Percentiles rank a stretch among this genome's conserved stretches.
Conservation (phyloP, 2,329 filamentous ascomycete genomes). For the Colletotrichum coccodes region DNA sequence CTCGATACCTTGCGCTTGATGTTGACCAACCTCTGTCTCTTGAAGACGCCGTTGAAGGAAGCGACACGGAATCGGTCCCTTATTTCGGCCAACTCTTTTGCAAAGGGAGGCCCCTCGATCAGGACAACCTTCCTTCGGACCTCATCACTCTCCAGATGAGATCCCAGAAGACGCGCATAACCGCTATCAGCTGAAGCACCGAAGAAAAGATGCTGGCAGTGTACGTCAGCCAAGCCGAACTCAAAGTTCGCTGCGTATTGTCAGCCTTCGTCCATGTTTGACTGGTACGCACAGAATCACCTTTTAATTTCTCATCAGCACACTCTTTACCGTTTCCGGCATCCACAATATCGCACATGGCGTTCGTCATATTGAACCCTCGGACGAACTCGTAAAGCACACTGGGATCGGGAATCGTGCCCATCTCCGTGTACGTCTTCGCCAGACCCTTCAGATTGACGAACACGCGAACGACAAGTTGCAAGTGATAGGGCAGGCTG, state of each 20-base stretch:
- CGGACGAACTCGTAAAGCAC: conserved; percentile 47
- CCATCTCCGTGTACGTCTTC: conserved; percentile 43
- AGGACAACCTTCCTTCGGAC: conserved; percentile 46
- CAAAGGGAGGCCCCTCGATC: conserved; percentile 50
- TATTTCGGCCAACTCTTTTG: conserved; percentile 45
- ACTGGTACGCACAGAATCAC: conserved; percentile 38
- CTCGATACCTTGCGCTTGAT: conserved; percentile 34
- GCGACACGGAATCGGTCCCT: conserved; percentile 39
- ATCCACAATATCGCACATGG: conserved; percentile 51
- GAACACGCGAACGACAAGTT: conserved; percentile 47
- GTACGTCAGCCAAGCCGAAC: conserved; percentile 45
- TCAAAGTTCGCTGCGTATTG: conserved; percentile 41
- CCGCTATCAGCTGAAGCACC: conserved; percentile 53
- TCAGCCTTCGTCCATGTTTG: not conserved
- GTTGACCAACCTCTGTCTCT: conserved; percentile 38
- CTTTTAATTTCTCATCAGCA: conserved; percentile 52
- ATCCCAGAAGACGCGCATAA: conserved; percentile 51
- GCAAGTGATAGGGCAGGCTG: conserved; percentile 36
- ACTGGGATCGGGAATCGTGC: conserved; percentile 37
- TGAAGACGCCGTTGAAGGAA: conserved; percentile 39
- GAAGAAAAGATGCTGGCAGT: conserved; percentile 52
- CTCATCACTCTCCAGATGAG: conserved; percentile 38
- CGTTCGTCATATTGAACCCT: conserved; percentile 51
- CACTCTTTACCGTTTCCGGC: conserved; percentile 55
- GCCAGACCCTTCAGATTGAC: conserved; percentile 49